Base-by-base conservation (phyloP, 164 flowering plant genomes). In the Vitis cinerea region DNA sequence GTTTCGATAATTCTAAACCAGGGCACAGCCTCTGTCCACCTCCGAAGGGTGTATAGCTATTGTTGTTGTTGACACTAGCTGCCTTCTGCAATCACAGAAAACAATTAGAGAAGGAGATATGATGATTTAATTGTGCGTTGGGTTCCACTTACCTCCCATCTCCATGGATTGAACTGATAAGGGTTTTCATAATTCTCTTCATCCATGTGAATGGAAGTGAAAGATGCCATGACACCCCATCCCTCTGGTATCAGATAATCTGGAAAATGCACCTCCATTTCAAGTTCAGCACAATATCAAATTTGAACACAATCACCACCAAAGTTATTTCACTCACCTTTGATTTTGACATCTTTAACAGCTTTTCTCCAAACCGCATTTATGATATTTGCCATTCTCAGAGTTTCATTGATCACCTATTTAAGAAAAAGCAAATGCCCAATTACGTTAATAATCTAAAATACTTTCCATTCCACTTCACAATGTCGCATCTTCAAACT, bases 21-120 rank as follows among this genome's bases (percentile, higher is more conserved):
- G 98, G 97, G 64, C 98, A 95, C 4, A 93, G 82, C 78, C 99
- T 85, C 62, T 95, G 98, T 23, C 99, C 99, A 3, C 99, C 98
- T 49, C 99, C 99, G 73, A 96, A 96, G 1, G 99, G 99, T 27
- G 93, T 85, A 67, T 90, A 96, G 29, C 71, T 73, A 31, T 17
- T 77, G 71, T 68, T 72, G 75, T 69, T 88, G 6, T 62, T 78
- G 31, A 56, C 72, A 13, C 61, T 72, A 69, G 78, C 80, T 52
- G 63, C 68, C 58, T 81, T 81, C 88, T 84, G 81, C 67, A 59
- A 52, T 27, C 10, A 58, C 14, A 50, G 60, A 12, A 16, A 60
- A 37, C 44, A 37, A 37, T 37, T 37, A 37, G 44, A 37, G 44
- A 0, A 37, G 44, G 44, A 37, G 7, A 37, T 4, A 37, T 37